Evolutionary conservation across 306 rosid genomes (phyloP).

Genomic region (Quercus parvula): DNA sequence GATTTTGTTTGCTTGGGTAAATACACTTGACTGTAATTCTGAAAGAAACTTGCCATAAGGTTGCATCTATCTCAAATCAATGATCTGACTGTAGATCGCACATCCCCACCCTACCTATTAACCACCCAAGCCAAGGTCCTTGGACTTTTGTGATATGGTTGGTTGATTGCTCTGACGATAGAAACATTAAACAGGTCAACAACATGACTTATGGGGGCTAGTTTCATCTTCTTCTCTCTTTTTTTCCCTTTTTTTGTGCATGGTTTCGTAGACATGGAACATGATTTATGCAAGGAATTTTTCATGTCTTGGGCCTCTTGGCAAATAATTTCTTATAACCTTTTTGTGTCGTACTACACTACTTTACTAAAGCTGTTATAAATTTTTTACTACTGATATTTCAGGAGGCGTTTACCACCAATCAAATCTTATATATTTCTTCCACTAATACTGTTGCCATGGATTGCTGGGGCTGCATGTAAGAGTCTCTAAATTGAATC

Average conservation of each 20-base stretch:
- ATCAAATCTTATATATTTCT: conserved; percentile 72
- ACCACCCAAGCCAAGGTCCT: background rate
- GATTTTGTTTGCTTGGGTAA: conserved; percentile 4
- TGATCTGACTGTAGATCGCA: background rate
- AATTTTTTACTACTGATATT: conserved; percentile 21
- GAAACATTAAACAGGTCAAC: background rate
- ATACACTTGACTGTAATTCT: background rate
- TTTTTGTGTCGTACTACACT: background rate
- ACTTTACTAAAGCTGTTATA: conserved; percentile 16
- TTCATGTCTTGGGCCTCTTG: background rate
- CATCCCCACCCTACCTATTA: background rate
- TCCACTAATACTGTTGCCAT: conserved; percentile 77
- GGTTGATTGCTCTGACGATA: conserved; percentile 1
- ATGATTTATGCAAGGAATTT: background rate
- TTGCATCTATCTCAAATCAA: conserved; percentile 13
- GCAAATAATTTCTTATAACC: background rate
- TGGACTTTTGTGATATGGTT: background rate
- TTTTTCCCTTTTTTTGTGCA: background rate
- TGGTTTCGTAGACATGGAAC: background rate
- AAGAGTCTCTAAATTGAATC: conserved; percentile 34
- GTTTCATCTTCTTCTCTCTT: background rate
- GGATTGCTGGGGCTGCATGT: conserved; percentile 81
- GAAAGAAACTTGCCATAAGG: conserved; percentile 1
- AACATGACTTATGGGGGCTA: conserved; percentile 8
- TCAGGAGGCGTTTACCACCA: conserved; percentile 93